phyloP scores from a whole-genome alignment of 768 basidiomycete species.

The Crassisporium funariophilum region DNA sequence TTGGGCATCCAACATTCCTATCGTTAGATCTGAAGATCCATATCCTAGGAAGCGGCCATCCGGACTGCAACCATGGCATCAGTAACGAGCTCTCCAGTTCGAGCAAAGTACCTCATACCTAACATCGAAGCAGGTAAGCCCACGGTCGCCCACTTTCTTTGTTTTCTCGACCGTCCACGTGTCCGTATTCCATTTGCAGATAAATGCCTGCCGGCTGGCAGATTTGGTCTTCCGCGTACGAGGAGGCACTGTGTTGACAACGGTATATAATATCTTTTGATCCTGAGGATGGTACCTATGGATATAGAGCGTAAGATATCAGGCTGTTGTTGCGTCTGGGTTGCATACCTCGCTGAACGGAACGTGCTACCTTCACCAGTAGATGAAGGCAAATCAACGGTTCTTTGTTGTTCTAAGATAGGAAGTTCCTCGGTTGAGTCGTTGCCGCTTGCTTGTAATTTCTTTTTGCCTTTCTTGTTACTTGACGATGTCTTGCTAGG shows the following conservation, averaged over 20 bases:
- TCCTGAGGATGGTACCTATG: slow-evolving; percentile 60
- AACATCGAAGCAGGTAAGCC: slow-evolving; percentile 85
- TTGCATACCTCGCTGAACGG: slow-evolving; percentile 58
- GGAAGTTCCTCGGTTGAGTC: slow-evolving; percentile 15
- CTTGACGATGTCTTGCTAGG: slow-evolving; percentile 11
- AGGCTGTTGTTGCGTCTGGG: neutral
- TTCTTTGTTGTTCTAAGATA: slow-evolving; percentile 46
- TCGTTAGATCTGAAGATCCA: slow-evolving; percentile 83
- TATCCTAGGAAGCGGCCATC: slow-evolving; percentile 84
- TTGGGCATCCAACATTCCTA: slow-evolving; percentile 80
- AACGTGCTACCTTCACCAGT: slow-evolving; percentile 59
- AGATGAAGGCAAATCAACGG: slow-evolving; percentile 55
- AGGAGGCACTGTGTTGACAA: slow-evolving; percentile 69
- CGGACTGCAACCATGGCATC: slow-evolving; percentile 44
- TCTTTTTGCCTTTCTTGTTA: slow-evolving; percentile 43
- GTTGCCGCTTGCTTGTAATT: slow-evolving; percentile 31
- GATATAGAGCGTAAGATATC: neutral
- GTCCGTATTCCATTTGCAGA: slow-evolving; percentile 73
- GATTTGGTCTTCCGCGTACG: slow-evolving; percentile 57
- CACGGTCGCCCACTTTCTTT: slow-evolving; percentile 76
- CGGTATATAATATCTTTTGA: slow-evolving; percentile 60
- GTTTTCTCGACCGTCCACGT: slow-evolving; percentile 68
- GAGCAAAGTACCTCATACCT: slow-evolving; percentile 53
- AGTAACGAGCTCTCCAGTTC: slow-evolving; percentile 3
- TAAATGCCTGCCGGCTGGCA: slow-evolving; percentile 58